Percentiles rank a stretch among this genome's conserved stretches.
Evolutionary conservation across 441 rosid species (phyloP).

Genomic region (Codiaeum variegatum): DNA sequence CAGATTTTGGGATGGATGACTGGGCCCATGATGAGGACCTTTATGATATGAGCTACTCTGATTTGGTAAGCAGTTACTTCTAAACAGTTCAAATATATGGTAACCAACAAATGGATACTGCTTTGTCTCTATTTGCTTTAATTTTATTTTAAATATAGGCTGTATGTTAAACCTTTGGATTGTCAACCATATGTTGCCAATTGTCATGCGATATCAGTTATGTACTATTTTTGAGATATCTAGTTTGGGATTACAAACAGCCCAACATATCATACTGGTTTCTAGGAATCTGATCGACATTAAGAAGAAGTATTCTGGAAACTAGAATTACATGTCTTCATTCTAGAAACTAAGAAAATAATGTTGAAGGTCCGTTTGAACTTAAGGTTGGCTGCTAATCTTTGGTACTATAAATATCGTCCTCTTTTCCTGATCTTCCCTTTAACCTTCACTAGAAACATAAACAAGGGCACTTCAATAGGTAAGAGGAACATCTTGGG

Average conservation of each 20-base stretch:
- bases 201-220: not conserved
- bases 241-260: not conserved
- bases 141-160: not conserved
- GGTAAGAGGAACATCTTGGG: not conserved
- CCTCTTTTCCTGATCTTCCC: not conserved
- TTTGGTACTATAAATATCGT: not conserved
- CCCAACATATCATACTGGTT: not conserved
- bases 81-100: not conserved
- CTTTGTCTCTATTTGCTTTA: not conserved
- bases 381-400: not conserved
- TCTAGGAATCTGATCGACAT: not conserved
- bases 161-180: not conserved
- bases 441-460: not conserved
- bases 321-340: not conserved
- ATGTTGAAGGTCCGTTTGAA: not conserved
- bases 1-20: conserved; percentile 81
- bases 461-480: not conserved
- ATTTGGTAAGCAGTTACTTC: conserved; percentile 52
- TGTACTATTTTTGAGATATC: not conserved
- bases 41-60: conserved; percentile 78
- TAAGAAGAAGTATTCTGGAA: not conserved
- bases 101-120: not conserved
- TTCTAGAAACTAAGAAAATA: not conserved
- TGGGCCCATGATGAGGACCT: conserved; percentile 91
- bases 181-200: conserved; percentile 1